Conservation (phyloP, 169 alveolate genomes). For the Plasmodium malariae region DNA sequence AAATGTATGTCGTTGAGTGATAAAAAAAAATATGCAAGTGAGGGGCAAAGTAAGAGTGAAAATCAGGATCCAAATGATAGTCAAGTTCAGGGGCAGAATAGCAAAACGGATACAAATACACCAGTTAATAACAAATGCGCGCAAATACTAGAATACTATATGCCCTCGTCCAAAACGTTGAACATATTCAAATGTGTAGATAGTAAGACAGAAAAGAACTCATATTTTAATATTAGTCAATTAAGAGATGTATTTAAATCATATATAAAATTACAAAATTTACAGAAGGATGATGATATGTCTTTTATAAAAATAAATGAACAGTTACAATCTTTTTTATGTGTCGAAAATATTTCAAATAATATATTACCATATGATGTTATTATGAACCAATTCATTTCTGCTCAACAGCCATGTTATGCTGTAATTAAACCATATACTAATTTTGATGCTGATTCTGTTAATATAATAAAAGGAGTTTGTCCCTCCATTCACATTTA, state of each 20-base stretch:
- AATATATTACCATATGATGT: slow-evolving; percentile 17
- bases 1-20: slow-evolving; percentile 60
- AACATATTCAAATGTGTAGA: slow-evolving; percentile 65
- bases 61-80: slow-evolving; percentile 32
- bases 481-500: slow-evolving; percentile 71
- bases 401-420: slow-evolving; percentile 65
- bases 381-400: slow-evolving; percentile 28
- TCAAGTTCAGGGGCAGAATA: slow-evolving; percentile 25
- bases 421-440: slow-evolving; percentile 45
- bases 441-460: slow-evolving; percentile 54
- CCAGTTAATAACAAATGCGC: slow-evolving; percentile 60
- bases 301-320: slow-evolving; percentile 20
- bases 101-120: slow-evolving; percentile 24
- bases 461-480: slow-evolving; percentile 47
- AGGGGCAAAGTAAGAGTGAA: slow-evolving; percentile 25
- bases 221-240: slow-evolving; percentile 57
- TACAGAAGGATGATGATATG: slow-evolving; percentile 8
- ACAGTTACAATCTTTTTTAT: neutral
- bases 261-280: slow-evolving; percentile 36
- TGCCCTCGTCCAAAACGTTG: slow-evolving; percentile 62
- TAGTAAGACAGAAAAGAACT: slow-evolving; percentile 36
- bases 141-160: slow-evolving; percentile 74
- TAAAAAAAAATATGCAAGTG: slow-evolving; percentile 50
- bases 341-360: neutral
- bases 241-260: slow-evolving; percentile 51